Percentiles rank a stretch among this genome's conserved stretches.
These are phyloP conservation scores for Thymus quinquecostatus DNA, from an alignment of 257 asterid species.

Conservation along the genomic window DNA sequence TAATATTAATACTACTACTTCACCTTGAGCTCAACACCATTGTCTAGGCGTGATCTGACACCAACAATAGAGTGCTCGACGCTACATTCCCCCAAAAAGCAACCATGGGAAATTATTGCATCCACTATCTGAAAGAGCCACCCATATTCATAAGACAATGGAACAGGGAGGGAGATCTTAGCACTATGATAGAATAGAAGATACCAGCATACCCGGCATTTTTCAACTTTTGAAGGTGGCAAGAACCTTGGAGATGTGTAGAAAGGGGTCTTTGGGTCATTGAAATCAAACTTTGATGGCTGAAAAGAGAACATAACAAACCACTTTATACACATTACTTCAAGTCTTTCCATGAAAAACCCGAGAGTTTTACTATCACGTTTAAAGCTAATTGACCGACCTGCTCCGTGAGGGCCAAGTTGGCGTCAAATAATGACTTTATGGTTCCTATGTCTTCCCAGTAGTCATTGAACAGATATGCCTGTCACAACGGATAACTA, in stretches of 20 bases:
- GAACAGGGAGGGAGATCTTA: not conserved
- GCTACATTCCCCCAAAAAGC: slow-evolving; percentile 80
- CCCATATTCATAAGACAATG: slow-evolving; percentile 24
- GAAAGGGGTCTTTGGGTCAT: slow-evolving; percentile 85
- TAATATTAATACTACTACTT: not conserved
- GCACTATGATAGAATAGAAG: not conserved
- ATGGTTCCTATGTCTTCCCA: slow-evolving; percentile 98
- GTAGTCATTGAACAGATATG: slow-evolving; percentile 79
- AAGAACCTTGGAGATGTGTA: slow-evolving; percentile 87
- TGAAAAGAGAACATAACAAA: slow-evolving; percentile 40
- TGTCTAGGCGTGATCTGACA: slow-evolving; percentile 79
- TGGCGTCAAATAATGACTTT: slow-evolving; percentile 84
- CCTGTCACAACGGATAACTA: slow-evolving; percentile 46
- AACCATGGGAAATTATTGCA: slow-evolving; percentile 92
- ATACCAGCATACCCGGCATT: slow-evolving; percentile 69
- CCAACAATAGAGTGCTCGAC: slow-evolving; percentile 90
- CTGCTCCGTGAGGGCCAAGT: slow-evolving; percentile 93
- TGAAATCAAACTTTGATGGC: slow-evolving; percentile 79
- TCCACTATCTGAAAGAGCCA: slow-evolving; percentile 66
- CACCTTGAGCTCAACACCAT: slow-evolving; percentile 85
- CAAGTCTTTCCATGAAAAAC: not conserved
- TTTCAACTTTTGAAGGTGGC: slow-evolving; percentile 91
- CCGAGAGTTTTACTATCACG: not conserved
- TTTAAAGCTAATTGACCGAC: slow-evolving; percentile 34
- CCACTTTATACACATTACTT: not conserved